Conservation (phyloP, 1,284 basidiomycete species). For the Meira miltonrushii region DNA sequence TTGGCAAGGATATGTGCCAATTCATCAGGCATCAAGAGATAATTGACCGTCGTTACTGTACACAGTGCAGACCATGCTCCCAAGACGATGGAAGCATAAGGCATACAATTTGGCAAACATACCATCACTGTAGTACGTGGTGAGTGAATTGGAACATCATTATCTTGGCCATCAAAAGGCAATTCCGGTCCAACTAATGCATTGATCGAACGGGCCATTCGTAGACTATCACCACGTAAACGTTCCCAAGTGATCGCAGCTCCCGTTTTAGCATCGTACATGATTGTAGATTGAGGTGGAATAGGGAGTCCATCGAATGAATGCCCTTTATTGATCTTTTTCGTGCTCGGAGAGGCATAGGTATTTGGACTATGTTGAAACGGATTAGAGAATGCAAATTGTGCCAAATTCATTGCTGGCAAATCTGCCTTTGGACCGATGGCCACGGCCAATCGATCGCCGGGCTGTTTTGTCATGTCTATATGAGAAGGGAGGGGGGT, state of each 20-base stretch:
- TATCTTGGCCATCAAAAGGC: constrained; percentile 15
- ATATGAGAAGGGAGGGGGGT: neutral
- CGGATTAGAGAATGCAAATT: constrained; percentile 31
- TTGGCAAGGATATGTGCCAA: constrained; percentile 52
- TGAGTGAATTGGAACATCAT: constrained; percentile 22
- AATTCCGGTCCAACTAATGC: constrained; percentile 19
- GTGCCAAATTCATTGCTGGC: constrained; percentile 22
- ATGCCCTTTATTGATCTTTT: constrained; percentile 19
- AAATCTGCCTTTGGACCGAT: neutral
- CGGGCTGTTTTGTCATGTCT: neutral
- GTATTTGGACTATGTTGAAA: constrained; percentile 28
- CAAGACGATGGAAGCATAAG: constrained; percentile 49
- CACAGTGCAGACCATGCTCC: constrained; percentile 40
- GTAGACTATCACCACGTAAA: constrained; percentile 27
- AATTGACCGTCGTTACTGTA: constrained; percentile 52
- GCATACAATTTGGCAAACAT: constrained; percentile 53
- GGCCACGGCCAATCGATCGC: neutral
- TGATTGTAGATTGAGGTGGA: constrained; percentile 24
- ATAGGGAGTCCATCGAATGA: constrained; percentile 24
- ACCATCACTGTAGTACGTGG: constrained; percentile 48
- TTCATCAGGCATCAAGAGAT: constrained; percentile 51
- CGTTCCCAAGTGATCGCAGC: constrained; percentile 26
- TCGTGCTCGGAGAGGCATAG: constrained; percentile 6
- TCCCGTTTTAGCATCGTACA: constrained; percentile 29
- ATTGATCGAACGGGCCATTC: constrained; percentile 27